Evolutionary conservation across 306 rosid species (phyloP), one percentile per base, ranked within the genome.

Genomic region (Rubus parviflorus): DNA sequence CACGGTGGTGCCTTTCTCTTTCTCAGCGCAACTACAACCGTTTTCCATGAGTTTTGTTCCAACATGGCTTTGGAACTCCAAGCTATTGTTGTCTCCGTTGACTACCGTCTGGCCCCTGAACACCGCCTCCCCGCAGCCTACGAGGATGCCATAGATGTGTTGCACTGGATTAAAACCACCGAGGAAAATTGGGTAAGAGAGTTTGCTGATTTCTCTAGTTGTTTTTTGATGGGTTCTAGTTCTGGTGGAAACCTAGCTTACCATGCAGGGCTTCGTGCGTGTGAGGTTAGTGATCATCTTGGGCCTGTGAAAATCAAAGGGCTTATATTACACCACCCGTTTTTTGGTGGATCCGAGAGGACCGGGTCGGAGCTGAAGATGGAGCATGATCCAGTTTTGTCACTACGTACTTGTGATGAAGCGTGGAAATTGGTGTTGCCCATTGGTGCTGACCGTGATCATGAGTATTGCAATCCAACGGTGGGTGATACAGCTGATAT

Each of bases 1-100:
- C 91, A 85, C 12, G 93, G 89, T 0, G 91, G 91, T 5, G 91
- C 86, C 3, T 87, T 89, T 75, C 47, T 87, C 35, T 54, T 68
- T 6, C 63, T 40, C 4, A 81, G 88, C 37, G 88, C 88, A 6
- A 73, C 89, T 5, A 72, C 89, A 0, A 37, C 75, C 0, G 40
- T 75, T 0, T 41, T 37, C 77, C 88, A 84, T 46, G 77, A 84
- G 19, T 82, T 87, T 9, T 84, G 90, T 63, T 54, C 20, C 37
- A 52, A 70, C 22, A 13, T 84, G 62, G 84, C 88, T 0, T n/a
- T 45, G 9, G 12, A 69, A 20, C 49, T 87, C 62, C 5, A 38
- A 46, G 85, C 66, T 6, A 41, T 87, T 3, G 49, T 84, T 13
- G 81, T 67, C 60, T 84, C 90, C 19, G 54, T 82, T 0, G 83